These are phyloP conservation scores for Ceratobasidium theobromae DNA, from an alignment of 1,284 basidiomycete genomes.

Conservation along the genomic window DNA sequence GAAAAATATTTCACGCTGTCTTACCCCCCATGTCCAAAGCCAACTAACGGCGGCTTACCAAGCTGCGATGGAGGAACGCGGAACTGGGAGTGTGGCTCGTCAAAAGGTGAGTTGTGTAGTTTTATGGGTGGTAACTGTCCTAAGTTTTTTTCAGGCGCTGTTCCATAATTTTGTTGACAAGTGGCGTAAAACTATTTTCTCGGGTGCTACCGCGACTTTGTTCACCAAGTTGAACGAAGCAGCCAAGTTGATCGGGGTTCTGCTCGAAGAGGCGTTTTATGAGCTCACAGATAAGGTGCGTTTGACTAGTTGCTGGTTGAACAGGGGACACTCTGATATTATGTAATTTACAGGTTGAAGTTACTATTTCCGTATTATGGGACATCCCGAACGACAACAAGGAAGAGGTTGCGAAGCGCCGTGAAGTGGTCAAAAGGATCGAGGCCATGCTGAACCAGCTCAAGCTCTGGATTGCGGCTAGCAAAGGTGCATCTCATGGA, in stretches of 20 bases:
- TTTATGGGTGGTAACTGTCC: background rate
- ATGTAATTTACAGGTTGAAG: constrained; percentile 51
- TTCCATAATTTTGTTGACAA: constrained; percentile 51
- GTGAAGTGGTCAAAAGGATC: constrained; percentile 45
- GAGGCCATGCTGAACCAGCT: constrained; percentile 49
- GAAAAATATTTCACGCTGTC: constrained; percentile 59
- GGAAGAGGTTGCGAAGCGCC: constrained; percentile 48
- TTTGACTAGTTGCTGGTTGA: constrained; percentile 8
- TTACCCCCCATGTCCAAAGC: constrained; percentile 58
- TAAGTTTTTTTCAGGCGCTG: constrained; percentile 44
- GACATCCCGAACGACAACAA: constrained; percentile 54
- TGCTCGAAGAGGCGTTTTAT: constrained; percentile 50
- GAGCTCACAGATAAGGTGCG: constrained; percentile 58
- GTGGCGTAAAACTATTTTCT: constrained; percentile 55
- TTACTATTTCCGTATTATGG: constrained; percentile 61
- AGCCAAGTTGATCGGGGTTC: constrained; percentile 53
- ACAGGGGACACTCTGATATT: background rate
- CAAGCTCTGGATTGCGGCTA: constrained; percentile 48
- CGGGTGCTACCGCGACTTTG: constrained; percentile 54
- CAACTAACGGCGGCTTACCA: constrained; percentile 56
- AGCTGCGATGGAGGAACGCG: constrained; percentile 55
- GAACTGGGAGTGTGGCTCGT: constrained; percentile 57
- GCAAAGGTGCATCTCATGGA: too few species aligned
- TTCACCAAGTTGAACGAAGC: constrained; percentile 51
- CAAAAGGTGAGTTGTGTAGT: constrained; percentile 53